Evolutionary conservation across 163 green algal genomes (phyloP).

Genomic region (Chlorella variabilis): DNA sequence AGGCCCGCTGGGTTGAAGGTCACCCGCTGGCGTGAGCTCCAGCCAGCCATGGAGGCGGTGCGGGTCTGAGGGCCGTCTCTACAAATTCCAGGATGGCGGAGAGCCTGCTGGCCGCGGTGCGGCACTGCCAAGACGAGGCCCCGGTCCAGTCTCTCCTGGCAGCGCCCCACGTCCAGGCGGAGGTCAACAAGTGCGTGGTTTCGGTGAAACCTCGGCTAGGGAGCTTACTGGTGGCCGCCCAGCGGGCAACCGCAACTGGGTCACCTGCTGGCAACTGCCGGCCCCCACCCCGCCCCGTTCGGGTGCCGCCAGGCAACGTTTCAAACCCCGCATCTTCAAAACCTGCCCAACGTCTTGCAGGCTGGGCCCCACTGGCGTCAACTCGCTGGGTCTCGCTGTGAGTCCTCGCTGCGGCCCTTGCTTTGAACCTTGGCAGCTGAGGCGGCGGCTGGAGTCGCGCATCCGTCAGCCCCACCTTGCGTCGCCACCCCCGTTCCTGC

Average conservation of each 20-base stretch:
- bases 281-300: too few relatives aligned
- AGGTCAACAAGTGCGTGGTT: slow-evolving; percentile 17
- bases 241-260: too few relatives aligned
- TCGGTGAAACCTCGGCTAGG: too few relatives aligned
- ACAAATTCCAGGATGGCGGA: slow-evolving; percentile 29
- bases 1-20: too few relatives aligned
- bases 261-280: too few relatives aligned
- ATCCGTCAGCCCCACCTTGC: too few relatives aligned
- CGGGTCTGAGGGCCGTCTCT: too few relatives aligned
- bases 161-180: background rate
- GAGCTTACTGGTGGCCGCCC: too few relatives aligned
- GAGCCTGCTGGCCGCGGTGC: slow-evolving; percentile 25
- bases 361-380: slow-evolving; percentile 23
- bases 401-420: background rate
- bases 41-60: too few relatives aligned
- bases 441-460: background rate
- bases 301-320: too few relatives aligned
- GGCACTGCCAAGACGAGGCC: background rate
- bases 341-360: slow-evolving; percentile 9
- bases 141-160: background rate
- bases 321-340: background rate
- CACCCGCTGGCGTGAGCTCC: too few relatives aligned
- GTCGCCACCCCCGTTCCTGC: background rate
- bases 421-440: background rate
- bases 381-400: slow-evolving; percentile 38